Evolutionary conservation across 352 stramenopile genomes (phyloP).

Genomic region (Blastocystis sp.): DNA sequence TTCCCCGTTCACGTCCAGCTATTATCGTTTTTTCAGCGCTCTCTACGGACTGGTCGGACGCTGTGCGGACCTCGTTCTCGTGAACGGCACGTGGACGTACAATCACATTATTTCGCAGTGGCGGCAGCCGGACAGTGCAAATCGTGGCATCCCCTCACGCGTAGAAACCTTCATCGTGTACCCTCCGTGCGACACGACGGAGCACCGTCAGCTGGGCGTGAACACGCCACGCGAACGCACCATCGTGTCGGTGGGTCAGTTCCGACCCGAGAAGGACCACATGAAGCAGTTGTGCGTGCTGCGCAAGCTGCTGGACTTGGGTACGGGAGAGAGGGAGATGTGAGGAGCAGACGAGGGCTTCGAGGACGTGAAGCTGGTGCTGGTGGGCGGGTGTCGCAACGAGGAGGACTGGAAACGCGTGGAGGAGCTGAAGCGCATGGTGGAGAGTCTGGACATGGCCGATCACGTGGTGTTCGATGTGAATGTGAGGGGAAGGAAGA

Average conservation of each 20-base stretch:
- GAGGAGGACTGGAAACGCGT: constrained; percentile 88
- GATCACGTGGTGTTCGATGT: constrained; percentile 90
- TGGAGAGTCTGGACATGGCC: constrained; percentile 82
- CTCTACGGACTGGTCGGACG: constrained; percentile 87
- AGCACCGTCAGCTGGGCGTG: constrained; percentile 54
- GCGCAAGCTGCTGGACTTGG: constrained; percentile 51
- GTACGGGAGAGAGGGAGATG: neutral
- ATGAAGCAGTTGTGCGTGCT: constrained; percentile 78
- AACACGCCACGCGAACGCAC: constrained; percentile 79
- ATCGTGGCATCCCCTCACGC: constrained; percentile 13
- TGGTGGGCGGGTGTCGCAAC: constrained; percentile 93
- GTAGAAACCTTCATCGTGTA: constrained; percentile 82
- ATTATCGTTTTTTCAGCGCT: constrained; percentile 91
- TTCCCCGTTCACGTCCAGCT: constrained; percentile 74
- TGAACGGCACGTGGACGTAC: constrained; percentile 97
- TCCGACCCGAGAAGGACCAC: constrained; percentile 98
- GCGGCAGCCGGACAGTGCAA: constrained; percentile 77
- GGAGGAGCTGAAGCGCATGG: constrained; percentile 83
- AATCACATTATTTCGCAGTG: constrained; percentile 92
- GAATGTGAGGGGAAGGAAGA: constrained; percentile 75
- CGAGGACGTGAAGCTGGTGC: constrained; percentile 86
- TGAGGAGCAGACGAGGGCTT: constrained; percentile 73
- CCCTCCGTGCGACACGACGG: constrained; percentile 90
- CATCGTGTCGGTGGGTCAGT: constrained; percentile 94
- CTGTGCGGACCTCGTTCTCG: constrained; percentile 88